Evolutionary conservation across 352 stramenopile species (phyloP).

Genomic region (Globisporangium parvum): DNA sequence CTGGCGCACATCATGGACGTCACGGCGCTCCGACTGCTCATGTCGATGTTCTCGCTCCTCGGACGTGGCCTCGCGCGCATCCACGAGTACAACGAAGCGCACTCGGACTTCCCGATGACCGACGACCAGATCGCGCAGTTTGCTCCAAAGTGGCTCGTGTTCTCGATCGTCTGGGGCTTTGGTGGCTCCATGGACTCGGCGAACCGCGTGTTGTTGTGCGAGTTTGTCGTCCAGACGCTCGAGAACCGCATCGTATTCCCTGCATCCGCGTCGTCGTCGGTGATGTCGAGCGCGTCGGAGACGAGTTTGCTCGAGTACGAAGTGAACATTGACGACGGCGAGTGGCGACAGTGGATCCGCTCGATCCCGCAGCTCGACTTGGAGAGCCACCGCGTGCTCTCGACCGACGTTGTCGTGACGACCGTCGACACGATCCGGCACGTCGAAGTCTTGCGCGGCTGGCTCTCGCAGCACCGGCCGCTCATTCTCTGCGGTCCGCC

Average conservation of each 20-base stretch:
- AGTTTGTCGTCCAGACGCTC: conserved; percentile 84
- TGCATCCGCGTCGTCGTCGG: conserved; percentile 24
- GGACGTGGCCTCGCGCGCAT: conserved; percentile 91
- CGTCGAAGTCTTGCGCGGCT: conserved; percentile 96
- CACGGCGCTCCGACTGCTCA: conserved; percentile 90
- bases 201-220: conserved; percentile 89
- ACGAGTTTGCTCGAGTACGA: conserved; percentile 94
- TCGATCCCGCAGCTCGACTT: conserved; percentile 97
- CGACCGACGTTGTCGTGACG: conserved; percentile 98
- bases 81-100: conserved; percentile 98
- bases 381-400: conserved; percentile 94
- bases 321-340: conserved; percentile 95
- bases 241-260: conserved; percentile 89
- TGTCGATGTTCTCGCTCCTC: conserved; percentile 96
- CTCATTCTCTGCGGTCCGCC: conserved; percentile 97
- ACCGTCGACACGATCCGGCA: conserved; percentile 99
- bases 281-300: conserved; percentile 32
- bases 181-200: conserved; percentile 93
- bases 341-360: conserved; percentile 95
- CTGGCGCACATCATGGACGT: conserved; percentile 96
- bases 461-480: conserved; percentile 95
- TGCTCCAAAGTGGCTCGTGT: conserved; percentile 96
- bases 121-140: conserved; percentile 96
- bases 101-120: conserved; percentile 97
- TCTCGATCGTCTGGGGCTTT: conserved; percentile 98